A percentile compares a stretch with the other conserved stretches of the same genome.
Conservation (phyloP, 108 stramenopile genomes). For the Pseudonitzschia multistriata region DNA sequence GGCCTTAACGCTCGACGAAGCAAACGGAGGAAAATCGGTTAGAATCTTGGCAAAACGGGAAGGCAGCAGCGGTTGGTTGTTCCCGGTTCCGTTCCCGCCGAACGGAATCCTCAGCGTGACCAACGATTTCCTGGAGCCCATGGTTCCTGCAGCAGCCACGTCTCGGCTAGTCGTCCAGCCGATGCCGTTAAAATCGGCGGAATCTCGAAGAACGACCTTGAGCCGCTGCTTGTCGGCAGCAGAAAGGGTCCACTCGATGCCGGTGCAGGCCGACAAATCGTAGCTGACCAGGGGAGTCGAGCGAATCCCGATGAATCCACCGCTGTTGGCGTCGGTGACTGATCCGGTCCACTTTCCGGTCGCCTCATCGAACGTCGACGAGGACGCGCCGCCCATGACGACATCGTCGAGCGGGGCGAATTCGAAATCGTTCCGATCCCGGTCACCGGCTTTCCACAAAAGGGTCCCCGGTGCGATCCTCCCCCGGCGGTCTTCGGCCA, state of each 20-base stretch:
- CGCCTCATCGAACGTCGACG: constrained; percentile 52
- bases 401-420: constrained; percentile 81
- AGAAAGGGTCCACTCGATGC: constrained; percentile 45
- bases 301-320: constrained; percentile 82
- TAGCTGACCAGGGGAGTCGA: constrained; percentile 55
- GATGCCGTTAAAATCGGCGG: constrained; percentile 80
- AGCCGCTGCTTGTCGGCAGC: constrained; percentile 35
- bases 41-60: constrained; percentile 58
- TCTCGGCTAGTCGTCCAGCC: constrained; percentile 72
- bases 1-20: constrained; percentile 45
- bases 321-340: constrained; percentile 81
- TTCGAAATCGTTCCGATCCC: constrained; percentile 36
- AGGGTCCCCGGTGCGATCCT: constrained; percentile 38
- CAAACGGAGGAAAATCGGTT: constrained; percentile 42
- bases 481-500: neutral
- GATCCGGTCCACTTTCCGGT: constrained; percentile 74
- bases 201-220: constrained; percentile 73
- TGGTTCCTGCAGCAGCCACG: neutral
- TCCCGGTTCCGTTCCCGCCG: constrained; percentile 12
- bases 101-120: constrained; percentile 48
- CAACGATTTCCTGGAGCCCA: neutral
- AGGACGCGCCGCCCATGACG: constrained; percentile 83
- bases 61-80: constrained; percentile 44
- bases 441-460: constrained; percentile 47
- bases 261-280: constrained; percentile 63